Evolutionary conservation across 768 basidiomycete species (phyloP).

Genomic region (Psilocybe subaeruginosa): DNA sequence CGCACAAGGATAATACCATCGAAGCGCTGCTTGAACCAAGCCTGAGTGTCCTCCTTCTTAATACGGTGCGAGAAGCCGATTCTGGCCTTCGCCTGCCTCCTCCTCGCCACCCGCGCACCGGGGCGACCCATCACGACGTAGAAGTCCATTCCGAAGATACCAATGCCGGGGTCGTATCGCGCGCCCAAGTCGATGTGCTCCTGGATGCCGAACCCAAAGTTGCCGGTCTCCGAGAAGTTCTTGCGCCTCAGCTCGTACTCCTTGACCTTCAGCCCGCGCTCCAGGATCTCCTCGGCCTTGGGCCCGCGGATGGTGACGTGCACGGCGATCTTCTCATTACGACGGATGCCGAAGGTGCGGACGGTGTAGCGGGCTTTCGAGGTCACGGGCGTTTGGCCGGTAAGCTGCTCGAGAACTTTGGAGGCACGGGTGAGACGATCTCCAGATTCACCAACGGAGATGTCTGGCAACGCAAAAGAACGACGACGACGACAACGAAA

Average conservation of each 20-base stretch:
- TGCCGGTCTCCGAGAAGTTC: constrained; percentile 98
- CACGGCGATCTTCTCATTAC: constrained; percentile 99
- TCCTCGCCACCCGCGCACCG: constrained; percentile 86
- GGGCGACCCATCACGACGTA: constrained; percentile 97
- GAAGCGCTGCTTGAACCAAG: constrained; percentile 99
- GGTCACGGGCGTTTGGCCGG: constrained; percentile 98
- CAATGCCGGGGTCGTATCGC: constrained; percentile 96
- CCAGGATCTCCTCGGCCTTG: constrained; percentile 99
- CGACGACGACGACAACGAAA: constrained; percentile 12
- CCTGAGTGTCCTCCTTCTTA: constrained; percentile 94
- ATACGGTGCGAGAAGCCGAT: constrained; percentile 90
- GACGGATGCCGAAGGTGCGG: constrained; percentile 97
- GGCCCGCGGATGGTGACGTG: constrained; percentile 99
- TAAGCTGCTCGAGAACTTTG: constrained; percentile 99
- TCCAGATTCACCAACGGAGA: constrained; percentile 99
- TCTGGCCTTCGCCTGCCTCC: constrained; percentile 87
- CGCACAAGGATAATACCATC: constrained; percentile 94
- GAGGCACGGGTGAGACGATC: constrained; percentile 98
- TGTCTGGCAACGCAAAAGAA: constrained; percentile 61
- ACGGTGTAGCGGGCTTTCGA: constrained; percentile 99
- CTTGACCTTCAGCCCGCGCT: constrained; percentile 99
- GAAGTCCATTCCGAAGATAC: constrained; percentile 99
- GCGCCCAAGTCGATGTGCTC: constrained; percentile 99
- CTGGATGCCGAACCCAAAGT: constrained; percentile 99
- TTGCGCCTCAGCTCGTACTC: constrained; percentile 97